Percentiles rank a stretch among this genome's conserved stretches.
These are phyloP conservation scores for Pholiota molesta DNA, from an alignment of 768 basidiomycete genomes.

Conservation along the genomic window DNA sequence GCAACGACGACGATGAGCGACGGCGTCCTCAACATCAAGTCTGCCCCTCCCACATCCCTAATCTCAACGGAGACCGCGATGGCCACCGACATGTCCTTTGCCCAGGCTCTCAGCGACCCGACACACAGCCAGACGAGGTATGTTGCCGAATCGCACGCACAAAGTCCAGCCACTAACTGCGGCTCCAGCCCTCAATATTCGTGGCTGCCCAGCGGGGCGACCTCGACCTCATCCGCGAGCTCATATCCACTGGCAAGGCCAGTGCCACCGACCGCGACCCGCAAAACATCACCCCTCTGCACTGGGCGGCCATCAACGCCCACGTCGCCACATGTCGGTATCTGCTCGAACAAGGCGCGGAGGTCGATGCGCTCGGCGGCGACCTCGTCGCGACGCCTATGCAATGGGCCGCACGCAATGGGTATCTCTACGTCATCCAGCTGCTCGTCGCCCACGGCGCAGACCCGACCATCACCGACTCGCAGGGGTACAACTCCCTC, in stretches of 20 bases:
- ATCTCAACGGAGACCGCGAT: constrained; percentile 50
- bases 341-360: constrained; percentile 89
- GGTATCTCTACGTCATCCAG: constrained; percentile 94
- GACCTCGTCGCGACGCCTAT: constrained; percentile 93
- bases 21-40: constrained; percentile 45
- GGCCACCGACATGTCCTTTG: constrained; percentile 49
- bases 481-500: constrained; percentile 94
- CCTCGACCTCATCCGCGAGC: constrained; percentile 57
- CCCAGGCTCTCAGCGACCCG: constrained; percentile 42
- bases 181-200: constrained; percentile 66
- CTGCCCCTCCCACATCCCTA: constrained; percentile 50
- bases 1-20: constrained; percentile 21
- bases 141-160: constrained; percentile 10
- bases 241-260: constrained; percentile 73
- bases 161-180: neutral
- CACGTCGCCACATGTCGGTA: constrained; percentile 88
- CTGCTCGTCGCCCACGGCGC: constrained; percentile 88
- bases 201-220: constrained; percentile 90
- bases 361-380: constrained; percentile 92
- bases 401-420: constrained; percentile 98
- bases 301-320: constrained; percentile 98
- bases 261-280: constrained; percentile 79
- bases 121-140: constrained; percentile 42
- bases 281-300: constrained; percentile 93
- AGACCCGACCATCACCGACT: constrained; percentile 89